Evolutionary conservation across 352 stramenopile species (phyloP).

Genomic region (Globisporangium rhizosaccharum): DNA sequence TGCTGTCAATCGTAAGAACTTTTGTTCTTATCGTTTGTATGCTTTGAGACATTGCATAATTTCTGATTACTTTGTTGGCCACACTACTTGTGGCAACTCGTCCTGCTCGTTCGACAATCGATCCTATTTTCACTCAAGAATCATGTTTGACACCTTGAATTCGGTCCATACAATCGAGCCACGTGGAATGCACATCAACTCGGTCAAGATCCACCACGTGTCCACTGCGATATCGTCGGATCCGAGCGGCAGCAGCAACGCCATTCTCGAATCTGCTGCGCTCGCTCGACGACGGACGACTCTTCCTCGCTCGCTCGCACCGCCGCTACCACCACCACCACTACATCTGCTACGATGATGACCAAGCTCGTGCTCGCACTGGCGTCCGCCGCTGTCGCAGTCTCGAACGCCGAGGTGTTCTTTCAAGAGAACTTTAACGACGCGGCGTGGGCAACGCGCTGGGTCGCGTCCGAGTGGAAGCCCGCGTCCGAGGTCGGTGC

Average conservation of each 20-base stretch:
- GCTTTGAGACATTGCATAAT: too few relatives aligned
- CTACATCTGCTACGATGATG: constrained; percentile 31
- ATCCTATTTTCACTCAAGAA: too few relatives aligned
- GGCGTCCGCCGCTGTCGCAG: constrained; percentile 39
- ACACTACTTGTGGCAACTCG: too few relatives aligned
- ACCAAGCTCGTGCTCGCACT: constrained; percentile 53
- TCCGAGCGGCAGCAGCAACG: not conserved
- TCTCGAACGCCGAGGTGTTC: constrained; percentile 76
- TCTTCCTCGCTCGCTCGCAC: not conserved
- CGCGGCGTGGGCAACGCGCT: constrained; percentile 61
- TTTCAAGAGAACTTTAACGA: constrained; percentile 95
- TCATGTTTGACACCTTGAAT: too few relatives aligned
- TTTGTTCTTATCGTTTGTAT: too few relatives aligned
- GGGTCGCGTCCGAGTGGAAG: constrained; percentile 95
- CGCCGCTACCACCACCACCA: not conserved
- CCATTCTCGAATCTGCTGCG: constrained; percentile 8
- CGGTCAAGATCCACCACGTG: not conserved
- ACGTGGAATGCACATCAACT: not conserved
- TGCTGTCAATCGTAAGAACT: too few relatives aligned
- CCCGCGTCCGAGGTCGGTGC: constrained; percentile 88
- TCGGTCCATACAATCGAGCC: too few relatives aligned
- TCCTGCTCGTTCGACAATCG: too few relatives aligned
- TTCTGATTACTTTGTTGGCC: too few relatives aligned
- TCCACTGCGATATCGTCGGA: not conserved
- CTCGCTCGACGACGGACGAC: not conserved